A percentile compares a stretch with the other conserved stretches of the same genome.
Evolutionary conservation across 495 filamentous ascomycete species (phyloP).

Genomic region (Penicillium chermesinum): DNA sequence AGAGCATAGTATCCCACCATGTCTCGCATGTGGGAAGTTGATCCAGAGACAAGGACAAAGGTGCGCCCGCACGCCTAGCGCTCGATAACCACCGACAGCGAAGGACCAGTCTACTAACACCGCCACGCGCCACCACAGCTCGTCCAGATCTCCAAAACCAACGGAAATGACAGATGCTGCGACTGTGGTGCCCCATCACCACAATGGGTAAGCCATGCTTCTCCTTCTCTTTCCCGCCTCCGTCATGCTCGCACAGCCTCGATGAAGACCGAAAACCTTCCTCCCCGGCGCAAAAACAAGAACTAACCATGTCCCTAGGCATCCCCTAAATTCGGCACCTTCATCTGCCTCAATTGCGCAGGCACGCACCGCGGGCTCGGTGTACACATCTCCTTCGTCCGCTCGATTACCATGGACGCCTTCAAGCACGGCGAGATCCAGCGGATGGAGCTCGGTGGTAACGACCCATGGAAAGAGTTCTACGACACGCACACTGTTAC

Average conservation of each 20-base stretch:
- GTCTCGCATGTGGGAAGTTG: slow-evolving; percentile 91
- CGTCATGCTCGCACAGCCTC: not conserved
- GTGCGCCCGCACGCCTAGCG: slow-evolving; percentile 40
- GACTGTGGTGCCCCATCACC: slow-evolving; percentile 92
- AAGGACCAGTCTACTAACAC: slow-evolving; percentile 12
- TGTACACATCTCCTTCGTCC: slow-evolving; percentile 97
- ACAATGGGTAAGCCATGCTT: slow-evolving; percentile 65
- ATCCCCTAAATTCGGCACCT: slow-evolving; percentile 74
- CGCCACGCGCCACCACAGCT: slow-evolving; percentile 49
- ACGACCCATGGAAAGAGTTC: slow-evolving; percentile 78
- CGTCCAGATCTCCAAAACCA: slow-evolving; percentile 78
- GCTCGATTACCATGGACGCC: slow-evolving; percentile 94
- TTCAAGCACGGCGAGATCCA: slow-evolving; percentile 85
- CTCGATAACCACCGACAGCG: not conserved
- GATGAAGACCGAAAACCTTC: not conserved
- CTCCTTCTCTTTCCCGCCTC: not conserved
- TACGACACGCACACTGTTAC: slow-evolving; percentile 69
- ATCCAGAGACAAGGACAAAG: slow-evolving; percentile 91
- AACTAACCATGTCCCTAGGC: slow-evolving; percentile 34
- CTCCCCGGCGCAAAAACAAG: not conserved
- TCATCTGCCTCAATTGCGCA: slow-evolving; percentile 95
- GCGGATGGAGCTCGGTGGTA: slow-evolving; percentile 83
- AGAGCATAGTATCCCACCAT: slow-evolving; percentile 21
- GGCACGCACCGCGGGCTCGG: slow-evolving; percentile 91
- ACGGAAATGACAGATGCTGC: slow-evolving; percentile 81